These are phyloP conservation scores for Trichoderma aggressivum DNA, from an alignment of 2,329 filamentous ascomycete species.

Conservation along the genomic window DNA sequence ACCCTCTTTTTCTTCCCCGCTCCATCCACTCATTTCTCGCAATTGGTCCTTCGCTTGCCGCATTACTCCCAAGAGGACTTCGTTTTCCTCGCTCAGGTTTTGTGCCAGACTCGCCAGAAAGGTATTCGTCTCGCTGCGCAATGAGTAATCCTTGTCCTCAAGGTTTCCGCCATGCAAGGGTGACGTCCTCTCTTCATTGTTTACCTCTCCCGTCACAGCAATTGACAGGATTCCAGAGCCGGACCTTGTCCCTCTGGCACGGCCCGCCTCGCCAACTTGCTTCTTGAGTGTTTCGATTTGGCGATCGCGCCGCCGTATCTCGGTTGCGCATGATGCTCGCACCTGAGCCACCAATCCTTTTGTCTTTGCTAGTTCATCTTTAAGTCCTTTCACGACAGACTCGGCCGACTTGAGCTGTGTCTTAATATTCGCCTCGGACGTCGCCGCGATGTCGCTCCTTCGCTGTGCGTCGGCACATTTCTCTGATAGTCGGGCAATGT, in stretches of 20 bases:
- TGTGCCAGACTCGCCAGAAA: slow-evolving; percentile 84
- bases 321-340: slow-evolving; percentile 80
- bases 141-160: slow-evolving; percentile 55
- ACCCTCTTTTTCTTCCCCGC: slow-evolving; percentile 35
- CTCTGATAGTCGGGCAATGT: slow-evolving; percentile 58
- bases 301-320: slow-evolving; percentile 84
- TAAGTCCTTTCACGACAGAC: slow-evolving; percentile 67
- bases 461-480: slow-evolving; percentile 54
- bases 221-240: slow-evolving; percentile 56
- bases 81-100: slow-evolving; percentile 87
- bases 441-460: slow-evolving; percentile 57
- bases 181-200: slow-evolving; percentile 44
- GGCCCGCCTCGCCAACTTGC: slow-evolving; percentile 70
- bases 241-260: slow-evolving; percentile 55
- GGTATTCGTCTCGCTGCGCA: slow-evolving; percentile 84
- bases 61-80: slow-evolving; percentile 70
- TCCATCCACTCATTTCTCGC: slow-evolving; percentile 63
- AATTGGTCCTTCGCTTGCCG: slow-evolving; percentile 68
- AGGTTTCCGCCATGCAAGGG: slow-evolving; percentile 23
- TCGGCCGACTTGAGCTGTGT: slow-evolving; percentile 72
- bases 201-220: slow-evolving; percentile 52
- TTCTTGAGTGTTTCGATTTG: slow-evolving; percentile 87
- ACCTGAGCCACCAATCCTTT: slow-evolving; percentile 80
- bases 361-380: slow-evolving; percentile 77
- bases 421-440: slow-evolving; percentile 67